A percentile compares a stretch with the other conserved stretches of the same genome.
phyloP scores from a whole-genome alignment of 176 grass and related monocot genomes.

The Oryza punctata region DNA sequence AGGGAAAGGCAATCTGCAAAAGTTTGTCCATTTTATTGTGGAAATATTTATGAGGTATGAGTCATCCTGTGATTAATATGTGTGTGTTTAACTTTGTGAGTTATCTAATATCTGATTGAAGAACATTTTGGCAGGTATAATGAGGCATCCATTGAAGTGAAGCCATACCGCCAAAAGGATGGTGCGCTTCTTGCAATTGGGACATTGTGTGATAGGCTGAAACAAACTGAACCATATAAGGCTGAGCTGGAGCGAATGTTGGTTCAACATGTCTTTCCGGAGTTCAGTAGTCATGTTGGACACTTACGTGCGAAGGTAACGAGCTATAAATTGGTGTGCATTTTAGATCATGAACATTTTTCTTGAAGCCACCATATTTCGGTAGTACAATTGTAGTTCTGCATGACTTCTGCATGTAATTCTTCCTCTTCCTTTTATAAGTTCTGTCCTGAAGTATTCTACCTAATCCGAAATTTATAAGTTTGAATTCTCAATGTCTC shows the following conservation, averaged over 20 bases:
- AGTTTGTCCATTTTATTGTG: slow-evolving; percentile 89
- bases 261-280: slow-evolving; percentile 91
- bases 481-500: neutral
- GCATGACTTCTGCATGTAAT: too few species aligned
- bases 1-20: slow-evolving; percentile 81
- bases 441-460: neutral
- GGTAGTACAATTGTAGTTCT: neutral
- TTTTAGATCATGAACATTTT: neutral
- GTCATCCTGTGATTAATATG: slow-evolving; percentile 4
- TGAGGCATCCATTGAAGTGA: slow-evolving; percentile 65
- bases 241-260: slow-evolving; percentile 81
- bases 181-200: slow-evolving; percentile 97
- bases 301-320: slow-evolving; percentile 87
- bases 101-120: slow-evolving; percentile 36
- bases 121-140: slow-evolving; percentile 54
- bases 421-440: neutral
- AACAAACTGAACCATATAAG: slow-evolving; percentile 92
- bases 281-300: slow-evolving; percentile 70
- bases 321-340: slow-evolving; percentile 16
- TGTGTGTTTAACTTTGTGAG: neutral
- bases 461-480: neutral
- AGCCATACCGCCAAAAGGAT: slow-evolving; percentile 91
- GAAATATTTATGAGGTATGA: slow-evolving; percentile 78
- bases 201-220: slow-evolving; percentile 90
- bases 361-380: slow-evolving; percentile 3